Evolutionary conservation across 306 rosid species (phyloP).

Genomic region (Herpetospermum pedunculosum): DNA sequence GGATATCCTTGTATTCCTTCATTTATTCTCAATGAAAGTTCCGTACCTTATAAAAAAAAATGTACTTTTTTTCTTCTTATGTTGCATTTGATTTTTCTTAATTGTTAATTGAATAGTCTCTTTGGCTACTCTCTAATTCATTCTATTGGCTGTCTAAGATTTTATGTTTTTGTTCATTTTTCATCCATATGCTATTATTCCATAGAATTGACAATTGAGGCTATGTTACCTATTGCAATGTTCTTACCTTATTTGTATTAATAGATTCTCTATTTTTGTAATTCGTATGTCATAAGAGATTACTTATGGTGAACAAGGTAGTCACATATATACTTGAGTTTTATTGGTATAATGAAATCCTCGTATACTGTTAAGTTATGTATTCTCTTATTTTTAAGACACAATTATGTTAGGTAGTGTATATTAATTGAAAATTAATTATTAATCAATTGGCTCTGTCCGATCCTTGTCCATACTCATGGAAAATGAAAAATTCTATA

Average conservation of each 20-base stretch:
- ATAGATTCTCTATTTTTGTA: background rate
- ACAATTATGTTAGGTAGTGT: background rate
- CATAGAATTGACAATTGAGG: background rate
- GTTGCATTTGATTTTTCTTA: background rate
- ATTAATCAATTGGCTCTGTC: background rate
- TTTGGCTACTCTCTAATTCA: background rate
- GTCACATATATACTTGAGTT: background rate
- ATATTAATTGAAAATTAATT: too few species aligned
- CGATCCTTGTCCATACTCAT: background rate
- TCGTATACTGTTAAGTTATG: background rate
- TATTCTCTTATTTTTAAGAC: background rate
- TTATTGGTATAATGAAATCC: background rate
- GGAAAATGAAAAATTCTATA: background rate
- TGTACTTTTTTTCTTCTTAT: background rate
- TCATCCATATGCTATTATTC: background rate
- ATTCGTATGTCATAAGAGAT: background rate
- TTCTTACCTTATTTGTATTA: too few species aligned
- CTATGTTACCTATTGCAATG: background rate
- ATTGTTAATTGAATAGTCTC: background rate
- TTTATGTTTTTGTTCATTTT: background rate
- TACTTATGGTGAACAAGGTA: background rate
- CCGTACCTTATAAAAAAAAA: too few species aligned
- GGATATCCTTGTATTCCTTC: too few species aligned
- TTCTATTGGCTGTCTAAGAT: background rate
- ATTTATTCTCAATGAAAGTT: too few species aligned